phyloP scores from a whole-genome alignment of 2,329 filamentous ascomycete species.

The Claviceps sorghi region DNA sequence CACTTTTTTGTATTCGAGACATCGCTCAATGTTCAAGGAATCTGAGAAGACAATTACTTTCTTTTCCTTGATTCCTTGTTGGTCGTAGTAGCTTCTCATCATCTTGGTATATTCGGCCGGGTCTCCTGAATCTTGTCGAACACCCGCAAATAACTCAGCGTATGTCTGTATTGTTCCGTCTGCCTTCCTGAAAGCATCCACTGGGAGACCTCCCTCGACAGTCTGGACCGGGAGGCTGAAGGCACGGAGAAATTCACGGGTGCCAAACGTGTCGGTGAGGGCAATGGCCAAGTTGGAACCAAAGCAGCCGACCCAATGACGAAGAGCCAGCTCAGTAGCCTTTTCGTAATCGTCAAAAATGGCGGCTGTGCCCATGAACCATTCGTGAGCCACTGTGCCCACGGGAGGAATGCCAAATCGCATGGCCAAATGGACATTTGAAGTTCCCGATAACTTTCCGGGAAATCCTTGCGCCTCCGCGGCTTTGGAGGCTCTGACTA shows the following conservation, averaged over 20 bases:
- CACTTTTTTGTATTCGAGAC: constrained; percentile 75
- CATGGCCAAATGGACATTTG: constrained; percentile 96
- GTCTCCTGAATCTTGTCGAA: constrained; percentile 83
- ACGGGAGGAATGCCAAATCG: constrained; percentile 72
- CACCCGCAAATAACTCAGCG: constrained; percentile 67
- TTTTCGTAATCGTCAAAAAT: constrained; percentile 72
- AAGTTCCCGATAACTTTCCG: constrained; percentile 74
- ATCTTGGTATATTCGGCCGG: constrained; percentile 63
- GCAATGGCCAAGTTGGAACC: constrained; percentile 75
- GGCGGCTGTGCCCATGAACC: constrained; percentile 98
- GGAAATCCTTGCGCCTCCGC: constrained; percentile 47
- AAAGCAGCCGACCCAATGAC: constrained; percentile 85
- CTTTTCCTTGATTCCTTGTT: constrained; percentile 57
- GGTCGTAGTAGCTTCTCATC: constrained; percentile 70
- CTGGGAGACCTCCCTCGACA: constrained; percentile 25
- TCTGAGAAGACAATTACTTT: constrained; percentile 95
- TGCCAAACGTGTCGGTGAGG: constrained; percentile 93
- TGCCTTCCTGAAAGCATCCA: constrained; percentile 26
- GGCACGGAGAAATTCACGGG: constrained; percentile 69
- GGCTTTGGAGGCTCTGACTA: constrained; percentile 65
- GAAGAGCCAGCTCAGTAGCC: constrained; percentile 71
- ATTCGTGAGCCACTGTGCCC: constrained; percentile 87
- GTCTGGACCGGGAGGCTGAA: constrained; percentile 53
- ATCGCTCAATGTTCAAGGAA: constrained; percentile 79
- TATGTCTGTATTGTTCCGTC: constrained; percentile 45